These are phyloP conservation scores for Agaricus blazei DNA, from an alignment of 768 basidiomycete species.

Conservation along the genomic window DNA sequence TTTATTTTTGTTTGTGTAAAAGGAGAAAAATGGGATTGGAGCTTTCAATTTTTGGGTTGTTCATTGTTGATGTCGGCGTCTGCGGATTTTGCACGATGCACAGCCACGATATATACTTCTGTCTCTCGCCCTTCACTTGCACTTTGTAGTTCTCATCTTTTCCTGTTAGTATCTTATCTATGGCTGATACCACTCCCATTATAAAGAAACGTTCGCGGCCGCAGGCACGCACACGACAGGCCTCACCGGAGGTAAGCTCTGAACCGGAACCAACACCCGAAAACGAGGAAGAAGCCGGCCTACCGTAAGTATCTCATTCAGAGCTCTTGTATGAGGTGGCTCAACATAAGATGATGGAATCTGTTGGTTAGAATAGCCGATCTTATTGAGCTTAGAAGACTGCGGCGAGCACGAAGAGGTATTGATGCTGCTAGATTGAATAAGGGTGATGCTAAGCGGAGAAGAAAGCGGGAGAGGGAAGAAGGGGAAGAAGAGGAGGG, in stretches of 20 bases:
- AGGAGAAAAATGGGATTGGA: neutral
- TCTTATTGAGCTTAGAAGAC: slow-evolving; percentile 76
- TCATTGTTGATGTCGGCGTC: neutral
- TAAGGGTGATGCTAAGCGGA: slow-evolving; percentile 77
- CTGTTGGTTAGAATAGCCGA: slow-evolving; percentile 58
- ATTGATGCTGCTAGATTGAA: slow-evolving; percentile 84
- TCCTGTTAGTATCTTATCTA: slow-evolving; percentile 12
- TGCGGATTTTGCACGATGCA: neutral
- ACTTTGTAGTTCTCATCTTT: neutral
- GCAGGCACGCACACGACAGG: slow-evolving; percentile 50
- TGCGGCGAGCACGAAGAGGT: slow-evolving; percentile 69
- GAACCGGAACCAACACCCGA: slow-evolving; percentile 21
- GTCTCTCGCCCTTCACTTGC: neutral
- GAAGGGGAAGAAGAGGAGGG: slow-evolving; percentile 31
- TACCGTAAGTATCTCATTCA: slow-evolving; percentile 41
- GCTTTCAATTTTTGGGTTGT: neutral
- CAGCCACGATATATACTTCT: neutral
- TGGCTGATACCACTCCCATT: slow-evolving; percentile 28
- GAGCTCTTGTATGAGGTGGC: neutral
- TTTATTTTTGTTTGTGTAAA: neutral
- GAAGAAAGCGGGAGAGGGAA: slow-evolving; percentile 49
- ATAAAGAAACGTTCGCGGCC: slow-evolving; percentile 76
- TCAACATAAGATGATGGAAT: neutral
- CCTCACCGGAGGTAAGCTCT: slow-evolving; percentile 36
- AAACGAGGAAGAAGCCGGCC: slow-evolving; percentile 38